Percentiles rank a stretch among this genome's conserved stretches.
Conservation (phyloP, 495 filamentous ascomycete genomes). For the Sabuloglossum arenarium region DNA sequence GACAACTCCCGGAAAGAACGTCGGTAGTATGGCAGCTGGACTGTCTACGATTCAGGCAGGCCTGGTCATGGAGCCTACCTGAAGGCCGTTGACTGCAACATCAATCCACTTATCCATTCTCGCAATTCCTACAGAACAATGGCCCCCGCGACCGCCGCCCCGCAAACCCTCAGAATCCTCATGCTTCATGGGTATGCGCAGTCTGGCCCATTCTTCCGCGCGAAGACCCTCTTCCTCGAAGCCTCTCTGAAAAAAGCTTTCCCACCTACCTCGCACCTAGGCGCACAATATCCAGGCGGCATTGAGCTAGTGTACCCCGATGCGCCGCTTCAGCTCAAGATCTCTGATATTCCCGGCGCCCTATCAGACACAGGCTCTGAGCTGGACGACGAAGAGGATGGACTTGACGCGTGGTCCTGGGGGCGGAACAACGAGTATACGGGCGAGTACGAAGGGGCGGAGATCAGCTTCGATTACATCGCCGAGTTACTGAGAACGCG, state of each 20-base stretch:
- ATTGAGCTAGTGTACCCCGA: constrained; percentile 37
- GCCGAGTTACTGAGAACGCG: constrained; percentile 32
- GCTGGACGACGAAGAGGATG: constrained; percentile 16
- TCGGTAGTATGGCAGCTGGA: no score
- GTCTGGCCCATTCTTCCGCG: constrained; percentile 65
- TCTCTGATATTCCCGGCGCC: constrained; percentile 54
- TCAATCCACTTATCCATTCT: not conserved
- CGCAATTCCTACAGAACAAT: not conserved
- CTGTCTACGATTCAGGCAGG: no score
- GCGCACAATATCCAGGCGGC: constrained; percentile 16
- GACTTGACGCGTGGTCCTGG: constrained; percentile 61
- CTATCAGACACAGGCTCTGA: constrained; percentile 11
- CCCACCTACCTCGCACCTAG: constrained; percentile 11
- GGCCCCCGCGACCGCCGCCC: not conserved
- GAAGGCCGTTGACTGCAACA: no score
- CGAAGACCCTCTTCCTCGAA: constrained; percentile 71
- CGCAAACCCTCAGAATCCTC: constrained; percentile 22
- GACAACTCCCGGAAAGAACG: no score
- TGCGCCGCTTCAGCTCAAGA: constrained; percentile 36
- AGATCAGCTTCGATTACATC: constrained; percentile 36
- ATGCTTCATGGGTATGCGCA: constrained; percentile 73
- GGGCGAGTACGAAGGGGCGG: constrained; percentile 41
- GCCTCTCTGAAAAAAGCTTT: constrained; percentile 63
- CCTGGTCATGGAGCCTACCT: no score
- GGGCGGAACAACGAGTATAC: constrained; percentile 44